Conservation (phyloP, 1,284 basidiomycete genomes). For the Cryptococcus maquisensis region DNA sequence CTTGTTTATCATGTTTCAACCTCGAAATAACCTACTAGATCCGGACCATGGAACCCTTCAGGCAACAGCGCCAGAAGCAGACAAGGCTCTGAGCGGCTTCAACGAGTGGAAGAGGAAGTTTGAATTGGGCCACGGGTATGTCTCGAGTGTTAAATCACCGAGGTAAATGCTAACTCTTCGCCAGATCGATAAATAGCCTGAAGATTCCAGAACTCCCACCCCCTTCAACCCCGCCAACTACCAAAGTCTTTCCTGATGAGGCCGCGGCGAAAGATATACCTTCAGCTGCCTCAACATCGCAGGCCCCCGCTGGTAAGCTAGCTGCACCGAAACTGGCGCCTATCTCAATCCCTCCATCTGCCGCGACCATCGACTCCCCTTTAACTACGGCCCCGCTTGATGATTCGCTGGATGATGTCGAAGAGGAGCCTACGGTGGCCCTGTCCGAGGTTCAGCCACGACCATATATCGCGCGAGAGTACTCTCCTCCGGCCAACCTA, state of each 20-base stretch:
- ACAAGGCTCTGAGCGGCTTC: conserved; percentile 20
- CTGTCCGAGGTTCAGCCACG: conserved; percentile 14
- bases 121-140: conserved; percentile 28
- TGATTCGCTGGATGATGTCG: not conserved
- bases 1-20: conserved; percentile 31
- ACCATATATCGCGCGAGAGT: conserved; percentile 5
- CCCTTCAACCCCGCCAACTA: conserved; percentile 27
- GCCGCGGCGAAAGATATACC: conserved; percentile 1
- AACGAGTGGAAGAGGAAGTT: conserved; percentile 32
- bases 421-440: not conserved
- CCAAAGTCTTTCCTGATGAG: conserved; percentile 39
- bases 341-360: not conserved
- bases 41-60: conserved; percentile 3
- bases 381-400: not conserved
- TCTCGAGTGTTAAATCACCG: not conserved
- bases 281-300: conserved; percentile 7
- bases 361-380: not conserved
- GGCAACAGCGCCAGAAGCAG: not conserved
- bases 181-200: conserved; percentile 21
- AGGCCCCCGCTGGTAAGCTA: not conserved
- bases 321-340: no score
- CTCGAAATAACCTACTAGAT: conserved; percentile 18
- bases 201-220: conserved; percentile 30
- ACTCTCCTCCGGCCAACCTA: conserved; percentile 8
- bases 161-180: not conserved